Evolutionary conservation across 441 rosid genomes (phyloP).

Genomic region (Omphalea diandra): DNA sequence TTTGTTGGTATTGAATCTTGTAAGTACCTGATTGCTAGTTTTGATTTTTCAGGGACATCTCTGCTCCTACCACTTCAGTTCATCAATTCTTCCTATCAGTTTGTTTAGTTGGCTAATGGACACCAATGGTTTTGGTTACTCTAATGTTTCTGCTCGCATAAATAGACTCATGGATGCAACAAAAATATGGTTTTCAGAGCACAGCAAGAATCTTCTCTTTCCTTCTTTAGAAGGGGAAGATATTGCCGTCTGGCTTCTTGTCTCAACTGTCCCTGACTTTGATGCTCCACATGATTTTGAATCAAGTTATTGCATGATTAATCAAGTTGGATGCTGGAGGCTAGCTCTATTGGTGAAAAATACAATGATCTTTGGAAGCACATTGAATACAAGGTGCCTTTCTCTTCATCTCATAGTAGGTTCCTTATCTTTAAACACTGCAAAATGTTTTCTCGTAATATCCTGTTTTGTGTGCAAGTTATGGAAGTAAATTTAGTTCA

Average conservation of each 20-base stretch:
- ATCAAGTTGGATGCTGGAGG: slow-evolving; percentile 57
- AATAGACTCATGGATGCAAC: slow-evolving; percentile 54
- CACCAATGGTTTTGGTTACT: slow-evolving; percentile 31
- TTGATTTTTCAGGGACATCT: slow-evolving; percentile 67
- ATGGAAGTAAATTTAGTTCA: background rate
- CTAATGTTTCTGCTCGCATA: slow-evolving; percentile 40
- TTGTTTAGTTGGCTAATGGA: slow-evolving; percentile 49
- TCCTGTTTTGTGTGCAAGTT: background rate
- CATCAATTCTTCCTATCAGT: slow-evolving; percentile 62
- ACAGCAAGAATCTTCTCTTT: slow-evolving; percentile 31
- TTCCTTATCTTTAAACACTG: background rate
- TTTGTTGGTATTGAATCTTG: slow-evolving; percentile 1
- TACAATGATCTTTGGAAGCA: slow-evolving; percentile 54
- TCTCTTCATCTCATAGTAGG: background rate
- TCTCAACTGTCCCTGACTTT: slow-evolving; percentile 43
- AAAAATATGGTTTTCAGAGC: slow-evolving; percentile 41
- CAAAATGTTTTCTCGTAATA: slow-evolving; percentile 3
- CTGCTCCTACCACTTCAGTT: slow-evolving; percentile 44
- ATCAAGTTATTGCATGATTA: slow-evolving; percentile 34
- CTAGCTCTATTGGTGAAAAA: slow-evolving; percentile 66
- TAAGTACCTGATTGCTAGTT: slow-evolving; percentile 7
- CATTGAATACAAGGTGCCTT: slow-evolving; percentile 63
- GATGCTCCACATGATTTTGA: slow-evolving; percentile 32
- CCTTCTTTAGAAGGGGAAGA: slow-evolving; percentile 53
- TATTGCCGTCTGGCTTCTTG: slow-evolving; percentile 71